Evolutionary conservation across 1,284 basidiomycete species (phyloP), one percentile per base, ranked within the genome.

Genomic region (Takashimella koratensis): DNA sequence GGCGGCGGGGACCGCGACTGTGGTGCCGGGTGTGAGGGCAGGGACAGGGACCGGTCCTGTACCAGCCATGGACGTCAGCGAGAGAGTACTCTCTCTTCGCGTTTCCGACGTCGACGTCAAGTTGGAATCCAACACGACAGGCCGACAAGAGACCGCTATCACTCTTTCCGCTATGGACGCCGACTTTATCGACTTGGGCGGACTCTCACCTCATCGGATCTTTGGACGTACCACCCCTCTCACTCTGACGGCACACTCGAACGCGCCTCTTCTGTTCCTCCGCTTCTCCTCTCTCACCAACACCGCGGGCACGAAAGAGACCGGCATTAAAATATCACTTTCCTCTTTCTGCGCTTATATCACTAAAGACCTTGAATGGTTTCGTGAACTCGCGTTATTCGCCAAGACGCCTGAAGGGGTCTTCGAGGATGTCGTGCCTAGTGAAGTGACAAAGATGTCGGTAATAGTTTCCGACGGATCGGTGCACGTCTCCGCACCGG

Each of bases 371-470:
- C 65, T 86, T 24, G 70, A 73, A 6, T 89, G 88, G 83, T 72
- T 84, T 3, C 64, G 77, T 3, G 87, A 92, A 59, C 62, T 98
- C 5, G 74, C 74, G 3, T 53, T 57, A 1, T 94, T 95, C 66
- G 78, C 81, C 25, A 91, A 91, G 70, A 84, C 92, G 21, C 95
- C 95, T 12, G 88, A 89, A 45, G 93, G 89, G 84, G 87, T 88
- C 0, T 98, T 98, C 68, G 93, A 96, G 70, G 83, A 91, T 44
- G 91, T 97, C 12, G 84, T 92, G 20, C 95, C 95, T 0, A 93
- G 84, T 57, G 94, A 98, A 70, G 78, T 88, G 26, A 96, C 92
- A 1, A 78, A 80, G 4, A 76, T 98, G 24, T 77, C 79, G 5
- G 56, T 93, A 19, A 81, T 80, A 51, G 62, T 91, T n/a, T 60